Percentiles rank a stretch among this genome's conserved stretches.
These are phyloP conservation scores for Pyrenochaeta sp. DNA, from an alignment of 2,329 filamentous ascomycete species.

Conservation along the genomic window DNA sequence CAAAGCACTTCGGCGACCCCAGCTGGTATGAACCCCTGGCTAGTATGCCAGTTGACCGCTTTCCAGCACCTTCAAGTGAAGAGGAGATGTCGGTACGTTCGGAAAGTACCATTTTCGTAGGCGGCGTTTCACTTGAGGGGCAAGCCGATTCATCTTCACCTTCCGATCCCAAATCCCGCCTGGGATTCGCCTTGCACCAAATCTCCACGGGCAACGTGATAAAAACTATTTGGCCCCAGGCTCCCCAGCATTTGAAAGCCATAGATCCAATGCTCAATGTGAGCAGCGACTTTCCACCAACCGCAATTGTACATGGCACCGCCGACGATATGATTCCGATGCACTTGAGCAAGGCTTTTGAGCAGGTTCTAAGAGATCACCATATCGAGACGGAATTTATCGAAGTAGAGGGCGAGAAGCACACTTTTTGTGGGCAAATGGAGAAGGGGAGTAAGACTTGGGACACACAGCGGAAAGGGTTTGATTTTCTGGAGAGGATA, in stretches of 20 bases:
- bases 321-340: slow-evolving; percentile 22
- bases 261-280: slow-evolving; percentile 19
- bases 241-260: background rate
- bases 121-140: slow-evolving; percentile 25
- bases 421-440: slow-evolving; percentile 27
- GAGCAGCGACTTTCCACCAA: slow-evolving; percentile 11
- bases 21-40: slow-evolving; percentile 17
- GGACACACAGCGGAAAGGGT: slow-evolving; percentile 14
- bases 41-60: slow-evolving; percentile 9
- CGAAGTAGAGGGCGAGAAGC: slow-evolving; percentile 16
- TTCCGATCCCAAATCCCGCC: slow-evolving; percentile 8
- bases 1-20: slow-evolving; percentile 16
- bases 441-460: slow-evolving; percentile 17
- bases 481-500: slow-evolving; percentile 14
- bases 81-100: background rate
- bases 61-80: background rate
- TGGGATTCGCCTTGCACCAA: slow-evolving; percentile 18
- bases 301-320: slow-evolving; percentile 22
- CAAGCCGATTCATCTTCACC: slow-evolving; percentile 9
- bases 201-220: slow-evolving; percentile 18
- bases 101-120: slow-evolving; percentile 14
- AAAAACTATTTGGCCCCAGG: slow-evolving; percentile 12
- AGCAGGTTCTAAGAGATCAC: slow-evolving; percentile 4
- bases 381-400: slow-evolving; percentile 8
- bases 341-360: slow-evolving; percentile 14